Evolutionary conservation across 2,329 filamentous ascomycete species (phyloP).

Genomic region (Cladosporium sphaerospermum): DNA sequence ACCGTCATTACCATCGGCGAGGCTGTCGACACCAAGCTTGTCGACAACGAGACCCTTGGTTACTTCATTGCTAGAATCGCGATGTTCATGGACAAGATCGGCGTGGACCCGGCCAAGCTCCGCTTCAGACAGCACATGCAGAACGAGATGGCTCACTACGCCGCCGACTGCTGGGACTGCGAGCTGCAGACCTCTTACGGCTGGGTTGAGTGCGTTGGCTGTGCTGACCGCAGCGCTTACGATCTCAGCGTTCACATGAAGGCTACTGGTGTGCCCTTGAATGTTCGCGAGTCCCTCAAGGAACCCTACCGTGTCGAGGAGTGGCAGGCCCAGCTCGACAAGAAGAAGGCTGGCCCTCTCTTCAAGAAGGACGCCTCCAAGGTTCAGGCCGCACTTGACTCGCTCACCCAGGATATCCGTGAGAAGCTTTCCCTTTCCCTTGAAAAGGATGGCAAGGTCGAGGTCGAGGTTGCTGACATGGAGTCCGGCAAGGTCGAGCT

Average conservation of each 20-base stretch:
- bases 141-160: slow-evolving; percentile 89
- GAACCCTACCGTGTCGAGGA: slow-evolving; percentile 76
- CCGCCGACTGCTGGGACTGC: slow-evolving; percentile 95
- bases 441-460: slow-evolving; percentile 65
- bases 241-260: slow-evolving; percentile 89
- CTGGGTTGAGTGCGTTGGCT: slow-evolving; percentile 98
- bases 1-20: slow-evolving; percentile 73
- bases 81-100: slow-evolving; percentile 81
- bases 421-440: slow-evolving; percentile 74
- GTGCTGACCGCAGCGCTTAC: slow-evolving; percentile 91
- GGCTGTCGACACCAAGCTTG: slow-evolving; percentile 72
- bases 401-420: slow-evolving; percentile 70
- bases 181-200: slow-evolving; percentile 87
- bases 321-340: slow-evolving; percentile 81
- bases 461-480: slow-evolving; percentile 64
- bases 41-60: slow-evolving; percentile 96
- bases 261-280: slow-evolving; percentile 78
- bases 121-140: slow-evolving; percentile 97
- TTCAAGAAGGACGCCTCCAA: slow-evolving; percentile 93
- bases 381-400: slow-evolving; percentile 72
- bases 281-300: slow-evolving; percentile 75
- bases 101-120: slow-evolving; percentile 79
- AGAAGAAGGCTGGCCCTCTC: slow-evolving; percentile 89
- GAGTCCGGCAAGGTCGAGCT: slow-evolving; percentile 71
- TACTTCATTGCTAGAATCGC: slow-evolving; percentile 96